Evolutionary conservation across 2,329 filamentous ascomycete genomes (phyloP), one percentile per base, ranked within the genome.

Genomic region (Phyllosticta capitalensis): DNA sequence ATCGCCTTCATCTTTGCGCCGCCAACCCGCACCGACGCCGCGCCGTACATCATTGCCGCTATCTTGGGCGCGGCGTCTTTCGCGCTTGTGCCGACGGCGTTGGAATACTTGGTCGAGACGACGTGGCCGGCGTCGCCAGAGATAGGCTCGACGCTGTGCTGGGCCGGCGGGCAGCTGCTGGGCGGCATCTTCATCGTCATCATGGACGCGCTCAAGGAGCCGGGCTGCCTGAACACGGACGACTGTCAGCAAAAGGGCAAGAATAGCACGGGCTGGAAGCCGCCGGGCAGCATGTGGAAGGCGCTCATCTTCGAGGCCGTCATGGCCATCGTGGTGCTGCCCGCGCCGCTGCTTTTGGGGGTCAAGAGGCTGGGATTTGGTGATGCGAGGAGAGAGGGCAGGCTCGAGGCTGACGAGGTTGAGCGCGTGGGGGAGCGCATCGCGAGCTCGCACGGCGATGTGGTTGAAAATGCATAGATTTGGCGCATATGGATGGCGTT

Each of bases 31-130:
- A 72, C 68, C 2, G 67, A 92, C 0, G 81, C 79, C 0, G 88
- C 89, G 0, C 86, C 89, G 0, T 96, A 90, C 68, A 79, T 88
- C 57, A 81, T 95, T 17, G 83, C 89, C 64, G 83, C 86, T 2
- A 63, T 95, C 17, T 78, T 96, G 2, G 94, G 94, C 52, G 91
- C 90, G 1, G 77, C 89, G 0, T 85, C 82, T 9, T 97, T 97
- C 74, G 81, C 81, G 20, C 76, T 97, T 2, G 80, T 97, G 0
- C 94, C 94, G 2, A 82, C 96, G 45, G 88, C 85, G 5, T 81
- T 97, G 55, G 94, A 99, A 74, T 91, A 88, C 66, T 78, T 96
- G 17, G 89, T 89, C 56, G 90, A 97, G 71, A 82, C 96, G 61
- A 91, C 88, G 5, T 89, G 94, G 68, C 94, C 94, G 0, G 84